Conservation (phyloP, 2,329 filamentous ascomycete genomes). For the Pseudocercospora ulei region DNA sequence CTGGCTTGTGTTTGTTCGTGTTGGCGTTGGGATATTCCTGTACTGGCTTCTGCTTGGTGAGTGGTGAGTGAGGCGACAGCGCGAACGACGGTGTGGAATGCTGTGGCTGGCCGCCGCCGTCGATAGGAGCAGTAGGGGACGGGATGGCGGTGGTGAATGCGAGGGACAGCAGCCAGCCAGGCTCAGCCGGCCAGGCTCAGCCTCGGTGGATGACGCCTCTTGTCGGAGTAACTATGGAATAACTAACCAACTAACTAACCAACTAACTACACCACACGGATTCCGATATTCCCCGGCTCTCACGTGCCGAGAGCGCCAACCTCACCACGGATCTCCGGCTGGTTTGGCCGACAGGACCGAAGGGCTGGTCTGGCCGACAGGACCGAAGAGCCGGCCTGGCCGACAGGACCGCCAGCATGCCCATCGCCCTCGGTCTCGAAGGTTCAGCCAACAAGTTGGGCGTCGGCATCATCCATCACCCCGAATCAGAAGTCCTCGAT, state of each 20-base stretch:
- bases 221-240: too few species aligned
- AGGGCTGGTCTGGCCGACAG: too few species aligned
- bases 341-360: too few species aligned
- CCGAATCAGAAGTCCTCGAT: slow-evolving; percentile 34
- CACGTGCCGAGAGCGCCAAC: too few species aligned
- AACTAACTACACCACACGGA: too few species aligned
- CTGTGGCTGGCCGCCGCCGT: slow-evolving; percentile 5
- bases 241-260: too few species aligned
- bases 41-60: background rate
- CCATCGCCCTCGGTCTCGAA: slow-evolving; percentile 66
- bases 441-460: slow-evolving; percentile 97
- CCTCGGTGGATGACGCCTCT: too few species aligned
- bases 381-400: too few species aligned
- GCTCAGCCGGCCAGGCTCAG: background rate
- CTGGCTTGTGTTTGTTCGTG: slow-evolving; percentile 29
- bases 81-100: slow-evolving; percentile 5
- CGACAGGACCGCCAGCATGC: slow-evolving; percentile 24
- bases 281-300: too few species aligned
- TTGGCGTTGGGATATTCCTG: background rate
- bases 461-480: slow-evolving; percentile 81
- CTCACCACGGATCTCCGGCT: too few species aligned
- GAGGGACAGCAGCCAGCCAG: background rate
- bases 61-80: slow-evolving; percentile 6
- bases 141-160: background rate
- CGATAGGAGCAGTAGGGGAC: background rate